Evolutionary conservation across 169 alveolate species (phyloP), one percentile per base, ranked within the genome.

Genomic region (Perkinsus chesapeaki): DNA sequence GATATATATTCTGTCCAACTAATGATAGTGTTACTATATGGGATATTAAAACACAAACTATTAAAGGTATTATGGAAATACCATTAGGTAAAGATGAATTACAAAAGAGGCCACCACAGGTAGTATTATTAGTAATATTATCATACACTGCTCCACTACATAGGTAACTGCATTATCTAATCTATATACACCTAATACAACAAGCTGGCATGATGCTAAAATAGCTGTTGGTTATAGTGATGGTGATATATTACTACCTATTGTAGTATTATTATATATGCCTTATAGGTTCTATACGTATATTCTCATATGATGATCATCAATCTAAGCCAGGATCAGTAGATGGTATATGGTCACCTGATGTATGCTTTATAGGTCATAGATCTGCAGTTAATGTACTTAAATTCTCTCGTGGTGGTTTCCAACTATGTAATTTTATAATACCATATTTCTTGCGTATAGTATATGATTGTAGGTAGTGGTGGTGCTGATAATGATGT

Each of bases 401-500:
- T 90, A 94, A 94, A 92, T 94, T 95, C 93, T 92, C 95, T 43
- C 91, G 94, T n/a, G 92, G 91, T 39, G 96, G 96, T 38, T 91
- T 31, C 39, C 72, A 27, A 37, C 92, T 31, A 0, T 39, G 72
- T 39, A 91, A 39, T 27, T 38, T n/a, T 16, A 5, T n/a, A n/a
- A n/a, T n/a, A n/a, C n/a, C 82, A 16, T 60, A 0, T 16, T 27
- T 16, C 36, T 60, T 60, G 36, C 82, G n/a, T 16, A 20, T 9
- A 0, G 36, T 91, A 72, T 0, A 93, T 94, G 92, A 93, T 95
- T 91, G 92, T 97, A 39, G 94, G 97, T 60, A 95, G 97, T 34
- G 98, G 98, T 27, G 96, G 98, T 36, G 95, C 95, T 82, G 99
- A 97, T 91, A 96, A 97, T 39, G 96, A 97, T 92, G 91, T 97